Percentiles rank a stretch among this genome's conserved stretches.
These are phyloP conservation scores for Phellinidium pouzarii DNA, from an alignment of 1,284 basidiomycete species.

Conservation along the genomic window DNA sequence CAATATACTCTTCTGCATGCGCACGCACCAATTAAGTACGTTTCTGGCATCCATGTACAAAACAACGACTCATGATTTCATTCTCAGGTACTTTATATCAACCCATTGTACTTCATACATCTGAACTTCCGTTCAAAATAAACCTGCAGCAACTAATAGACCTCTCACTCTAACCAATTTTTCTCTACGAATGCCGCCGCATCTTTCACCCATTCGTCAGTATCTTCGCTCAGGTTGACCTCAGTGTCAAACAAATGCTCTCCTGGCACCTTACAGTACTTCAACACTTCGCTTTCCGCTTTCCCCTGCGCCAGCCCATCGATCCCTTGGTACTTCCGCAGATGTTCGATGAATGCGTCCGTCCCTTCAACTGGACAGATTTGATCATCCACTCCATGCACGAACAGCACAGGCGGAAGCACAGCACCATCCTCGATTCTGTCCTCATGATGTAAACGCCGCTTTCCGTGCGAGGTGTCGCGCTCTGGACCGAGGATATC, in stretches of 20 bases:
- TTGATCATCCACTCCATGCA: conserved; percentile 10
- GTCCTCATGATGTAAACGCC: conserved; percentile 10
- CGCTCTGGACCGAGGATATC: conserved; percentile 11
- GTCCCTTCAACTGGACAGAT: conserved; percentile 7
- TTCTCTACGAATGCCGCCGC: conserved; percentile 1
- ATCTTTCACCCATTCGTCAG: conserved; percentile 8
- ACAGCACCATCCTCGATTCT: conserved; percentile 8
- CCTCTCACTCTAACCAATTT: conserved; percentile 4
- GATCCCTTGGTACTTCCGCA: conserved; percentile 9
- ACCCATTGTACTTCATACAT: too few relatives aligned
- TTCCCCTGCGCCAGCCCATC: conserved; percentile 5
- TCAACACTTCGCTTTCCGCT: conserved; percentile 5
- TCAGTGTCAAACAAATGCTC: conserved; percentile 14
- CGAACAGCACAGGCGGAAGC: conserved; percentile 9
- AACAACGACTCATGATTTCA: too few relatives aligned
- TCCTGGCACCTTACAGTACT: conserved; percentile 8
- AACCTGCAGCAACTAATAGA: too few relatives aligned
- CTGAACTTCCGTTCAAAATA: too few relatives aligned
- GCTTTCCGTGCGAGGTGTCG: conserved; percentile 6
- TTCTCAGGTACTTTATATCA: too few relatives aligned
- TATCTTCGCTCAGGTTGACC: background rate
- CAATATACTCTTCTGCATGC: too few relatives aligned
- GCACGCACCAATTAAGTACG: too few relatives aligned
- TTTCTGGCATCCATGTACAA: too few relatives aligned
- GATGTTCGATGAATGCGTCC: conserved; percentile 10